phyloP scores from a whole-genome alignment of 345 rosid genomes.

The Raphanus raphanistrum region DNA sequence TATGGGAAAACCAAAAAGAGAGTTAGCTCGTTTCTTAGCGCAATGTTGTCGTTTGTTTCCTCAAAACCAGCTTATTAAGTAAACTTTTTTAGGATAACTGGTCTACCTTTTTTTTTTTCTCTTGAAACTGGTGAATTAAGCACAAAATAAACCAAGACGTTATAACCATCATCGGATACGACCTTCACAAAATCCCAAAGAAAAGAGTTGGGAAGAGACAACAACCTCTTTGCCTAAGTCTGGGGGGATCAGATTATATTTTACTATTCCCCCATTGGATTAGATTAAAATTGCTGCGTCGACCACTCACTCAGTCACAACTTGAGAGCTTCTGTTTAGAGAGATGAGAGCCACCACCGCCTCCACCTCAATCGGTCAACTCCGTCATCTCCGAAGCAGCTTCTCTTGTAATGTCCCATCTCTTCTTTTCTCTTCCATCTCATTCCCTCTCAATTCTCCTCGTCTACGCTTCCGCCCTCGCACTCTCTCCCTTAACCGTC shows the following conservation, averaged over 20 bases:
- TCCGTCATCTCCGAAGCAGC: slow-evolving; percentile 28
- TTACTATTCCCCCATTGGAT: too few species aligned
- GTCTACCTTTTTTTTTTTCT: too few species aligned
- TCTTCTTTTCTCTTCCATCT: slow-evolving; percentile 17
- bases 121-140: too few species aligned
- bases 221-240: too few species aligned
- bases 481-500: slow-evolving; percentile 30
- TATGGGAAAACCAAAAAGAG: background rate
- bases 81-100: background rate
- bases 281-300: background rate
- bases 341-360: slow-evolving; percentile 34
- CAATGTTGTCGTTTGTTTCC: background rate
- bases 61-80: background rate
- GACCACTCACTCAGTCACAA: slow-evolving; percentile 13
- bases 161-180: too few species aligned
- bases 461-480: slow-evolving; percentile 33
- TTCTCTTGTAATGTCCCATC: slow-evolving; percentile 28
- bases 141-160: too few species aligned
- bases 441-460: slow-evolving; percentile 28
- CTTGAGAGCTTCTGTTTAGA: background rate
- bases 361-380: slow-evolving; percentile 14
- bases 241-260: too few species aligned
- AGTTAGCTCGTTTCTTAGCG: background rate
- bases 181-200: too few species aligned
- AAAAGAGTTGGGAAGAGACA: too few species aligned